phyloP scores from a whole-genome alignment of 2,329 filamentous ascomycete species.

The Rutstroemia sp. region DNA sequence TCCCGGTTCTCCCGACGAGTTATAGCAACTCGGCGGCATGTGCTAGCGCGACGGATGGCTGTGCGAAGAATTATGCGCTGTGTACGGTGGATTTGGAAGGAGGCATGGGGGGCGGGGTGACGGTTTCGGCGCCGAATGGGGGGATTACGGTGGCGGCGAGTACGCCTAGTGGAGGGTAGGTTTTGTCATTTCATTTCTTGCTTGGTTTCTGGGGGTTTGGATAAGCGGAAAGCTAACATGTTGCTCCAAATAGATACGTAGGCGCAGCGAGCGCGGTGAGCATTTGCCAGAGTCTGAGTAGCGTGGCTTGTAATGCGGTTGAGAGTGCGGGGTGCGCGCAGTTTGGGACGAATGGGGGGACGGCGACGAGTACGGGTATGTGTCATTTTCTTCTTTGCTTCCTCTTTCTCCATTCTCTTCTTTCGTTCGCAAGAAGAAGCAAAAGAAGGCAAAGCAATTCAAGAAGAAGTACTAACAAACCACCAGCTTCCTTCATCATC shows the following conservation, averaged over 20 bases:
- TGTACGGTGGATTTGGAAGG: slow-evolving; percentile 44
- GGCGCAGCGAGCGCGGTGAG: slow-evolving; percentile 41
- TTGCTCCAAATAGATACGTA: slow-evolving; percentile 24
- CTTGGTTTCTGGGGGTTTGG: too few relatives aligned
- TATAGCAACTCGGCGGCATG: slow-evolving; percentile 46
- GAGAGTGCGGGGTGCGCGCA: slow-evolving; percentile 22
- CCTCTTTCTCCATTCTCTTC: not conserved
- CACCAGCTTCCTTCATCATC: not conserved
- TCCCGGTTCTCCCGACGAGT: slow-evolving; percentile 47
- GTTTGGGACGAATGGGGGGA: slow-evolving; percentile 18
- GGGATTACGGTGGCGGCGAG: slow-evolving; percentile 40
- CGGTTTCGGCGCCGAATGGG: slow-evolving; percentile 46
- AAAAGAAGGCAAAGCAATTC: too few relatives aligned
- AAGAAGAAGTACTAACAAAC: too few relatives aligned
- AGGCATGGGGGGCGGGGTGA: slow-evolving; percentile 42
- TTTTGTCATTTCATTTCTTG: too few relatives aligned
- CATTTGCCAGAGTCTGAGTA: slow-evolving; percentile 49
- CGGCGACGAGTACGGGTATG: slow-evolving; percentile 6
- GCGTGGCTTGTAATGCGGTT: slow-evolving; percentile 39
- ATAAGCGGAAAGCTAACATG: too few relatives aligned
- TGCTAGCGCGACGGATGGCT: slow-evolving; percentile 42
- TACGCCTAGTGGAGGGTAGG: slow-evolving; percentile 24
- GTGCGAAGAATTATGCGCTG: slow-evolving; percentile 45
- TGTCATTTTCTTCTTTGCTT: not conserved
- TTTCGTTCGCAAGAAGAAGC: too few relatives aligned